Conservation (phyloP, 2,329 filamentous ascomycete genomes). For the Helotiales sp. region DNA sequence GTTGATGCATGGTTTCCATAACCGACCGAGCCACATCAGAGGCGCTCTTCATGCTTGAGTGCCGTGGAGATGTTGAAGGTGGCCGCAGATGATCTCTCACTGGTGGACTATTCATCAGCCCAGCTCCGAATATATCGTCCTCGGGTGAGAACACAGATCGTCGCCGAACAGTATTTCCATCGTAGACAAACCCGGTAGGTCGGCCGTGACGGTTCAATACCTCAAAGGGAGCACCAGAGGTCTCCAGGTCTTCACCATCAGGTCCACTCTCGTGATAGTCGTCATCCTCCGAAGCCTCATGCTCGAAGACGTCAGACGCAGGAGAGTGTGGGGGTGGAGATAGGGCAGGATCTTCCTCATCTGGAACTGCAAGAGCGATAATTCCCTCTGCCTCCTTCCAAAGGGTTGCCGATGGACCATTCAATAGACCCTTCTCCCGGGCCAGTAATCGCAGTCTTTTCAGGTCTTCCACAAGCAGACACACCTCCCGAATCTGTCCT, state of each 20-base stretch:
- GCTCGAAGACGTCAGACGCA: constrained; percentile 51
- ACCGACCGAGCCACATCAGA: constrained; percentile 62
- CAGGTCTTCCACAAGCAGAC: constrained; percentile 79
- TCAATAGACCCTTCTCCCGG: constrained; percentile 66
- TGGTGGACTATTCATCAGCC: constrained; percentile 31
- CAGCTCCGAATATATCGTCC: constrained; percentile 65
- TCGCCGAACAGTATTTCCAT: constrained; percentile 57
- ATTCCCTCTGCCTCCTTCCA: constrained; percentile 88
- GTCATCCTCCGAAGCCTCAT: constrained; percentile 47
- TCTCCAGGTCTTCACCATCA: constrained; percentile 49
- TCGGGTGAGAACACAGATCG: constrained; percentile 69
- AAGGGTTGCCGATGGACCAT: constrained; percentile 62
- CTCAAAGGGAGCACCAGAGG: constrained; percentile 56
- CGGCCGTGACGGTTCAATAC: constrained; percentile 34
- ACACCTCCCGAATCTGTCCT: constrained; percentile 81
- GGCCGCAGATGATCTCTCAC: constrained; percentile 46
- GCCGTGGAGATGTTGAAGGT: constrained; percentile 32
- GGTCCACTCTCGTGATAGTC: constrained; percentile 49
- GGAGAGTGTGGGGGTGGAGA: constrained; percentile 38
- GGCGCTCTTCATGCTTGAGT: constrained; percentile 42
- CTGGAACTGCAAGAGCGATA: constrained; percentile 79
- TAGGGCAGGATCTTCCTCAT: constrained; percentile 57
- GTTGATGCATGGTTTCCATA: constrained; percentile 66
- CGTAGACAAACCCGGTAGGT: constrained; percentile 48
- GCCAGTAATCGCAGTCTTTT: constrained; percentile 77